Conservation (phyloP, 2,329 filamentous ascomycete genomes). For the Blumeria graminis region DNA sequence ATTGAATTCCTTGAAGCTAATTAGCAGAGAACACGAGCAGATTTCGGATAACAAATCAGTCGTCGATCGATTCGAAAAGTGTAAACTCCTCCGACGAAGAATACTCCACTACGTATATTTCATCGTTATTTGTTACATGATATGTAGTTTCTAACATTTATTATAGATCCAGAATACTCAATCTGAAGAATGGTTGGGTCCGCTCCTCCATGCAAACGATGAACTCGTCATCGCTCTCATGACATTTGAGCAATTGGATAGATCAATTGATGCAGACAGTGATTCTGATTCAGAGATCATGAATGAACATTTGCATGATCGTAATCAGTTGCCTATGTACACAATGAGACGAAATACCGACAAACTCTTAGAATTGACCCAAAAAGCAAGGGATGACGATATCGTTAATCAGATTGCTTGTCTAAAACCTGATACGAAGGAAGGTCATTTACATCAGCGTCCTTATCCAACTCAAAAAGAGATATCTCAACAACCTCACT, state of each 20-base stretch:
- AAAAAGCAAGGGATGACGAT: constrained; percentile 10
- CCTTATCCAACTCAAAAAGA: background rate
- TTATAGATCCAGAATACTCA: constrained; percentile 65
- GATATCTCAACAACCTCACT: constrained; percentile 12
- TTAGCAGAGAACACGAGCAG: constrained; percentile 71
- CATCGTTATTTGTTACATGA: background rate
- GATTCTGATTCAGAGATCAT: constrained; percentile 45
- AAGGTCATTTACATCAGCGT: too few relatives aligned
- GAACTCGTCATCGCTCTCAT: constrained; percentile 84
- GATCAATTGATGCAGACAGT: constrained; percentile 53
- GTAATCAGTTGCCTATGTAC: constrained; percentile 16
- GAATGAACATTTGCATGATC: constrained; percentile 37
- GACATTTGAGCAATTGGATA: constrained; percentile 83
- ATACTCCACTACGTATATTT: constrained; percentile 54
- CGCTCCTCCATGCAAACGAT: constrained; percentile 81
- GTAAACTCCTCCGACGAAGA: constrained; percentile 63
- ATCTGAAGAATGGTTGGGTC: constrained; percentile 74
- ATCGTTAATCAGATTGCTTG: constrained; percentile 8
- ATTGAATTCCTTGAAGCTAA: constrained; percentile 62
- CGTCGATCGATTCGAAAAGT: constrained; percentile 55
- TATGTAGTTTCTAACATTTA: constrained; percentile 3
- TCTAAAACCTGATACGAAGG: constrained; percentile 5
- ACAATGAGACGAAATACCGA: constrained; percentile 3
- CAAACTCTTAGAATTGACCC: constrained; percentile 6
- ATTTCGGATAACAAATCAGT: constrained; percentile 67